Base-by-base conservation (phyloP, 257 asterid genomes). In the Solanum phureja region DNA sequence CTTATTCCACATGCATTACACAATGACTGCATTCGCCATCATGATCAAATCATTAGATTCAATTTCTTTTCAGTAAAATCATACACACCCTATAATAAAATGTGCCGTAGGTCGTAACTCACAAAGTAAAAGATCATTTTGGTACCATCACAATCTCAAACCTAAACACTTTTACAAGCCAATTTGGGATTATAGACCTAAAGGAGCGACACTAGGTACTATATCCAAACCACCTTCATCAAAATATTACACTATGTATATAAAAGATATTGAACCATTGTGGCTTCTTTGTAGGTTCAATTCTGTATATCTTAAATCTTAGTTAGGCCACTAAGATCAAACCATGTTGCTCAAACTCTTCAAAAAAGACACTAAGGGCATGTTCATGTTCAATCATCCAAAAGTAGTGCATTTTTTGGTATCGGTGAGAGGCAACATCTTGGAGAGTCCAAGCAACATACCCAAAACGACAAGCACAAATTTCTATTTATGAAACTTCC, bases 1-100 rank as follows among this genome's bases (percentile, higher is more conserved):
- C 98, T 91, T 60, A 97, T 97, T 89, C 99, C 99, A 93, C 99
- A 97, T 52, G 98, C 99, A 92, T 97, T 95, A 92, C 99, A 97
- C 72, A 97, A 91, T 6, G 99, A 95, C 98, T 95, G 95, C 92
- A 93, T 83, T 19, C 69, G 0, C 16, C 69, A 82, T 18, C 29
- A 29, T 49, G 44, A 82, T 82, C 31, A 31, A 31, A 49, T 49
- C 31, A 82, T 49, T n/a, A 19, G 21, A 29, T 60, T 89, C 2
- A 21, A 29, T 68, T 3, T 85, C 0, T 76, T 38, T 0, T 2
- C 2, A 37, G 21, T 6, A 7, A n/a, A 40, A 40, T 12, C 44
- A 71, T 11, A 23, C 3, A 75, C 49, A 37, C 27, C 24, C 24
- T 72, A 33, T 72, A 8, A 18, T 8, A 18, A 31, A 71, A 71